These are phyloP conservation scores for Afroboletus lepidellus DNA, from an alignment of 1,284 basidiomycete species.

Conservation along the genomic window DNA sequence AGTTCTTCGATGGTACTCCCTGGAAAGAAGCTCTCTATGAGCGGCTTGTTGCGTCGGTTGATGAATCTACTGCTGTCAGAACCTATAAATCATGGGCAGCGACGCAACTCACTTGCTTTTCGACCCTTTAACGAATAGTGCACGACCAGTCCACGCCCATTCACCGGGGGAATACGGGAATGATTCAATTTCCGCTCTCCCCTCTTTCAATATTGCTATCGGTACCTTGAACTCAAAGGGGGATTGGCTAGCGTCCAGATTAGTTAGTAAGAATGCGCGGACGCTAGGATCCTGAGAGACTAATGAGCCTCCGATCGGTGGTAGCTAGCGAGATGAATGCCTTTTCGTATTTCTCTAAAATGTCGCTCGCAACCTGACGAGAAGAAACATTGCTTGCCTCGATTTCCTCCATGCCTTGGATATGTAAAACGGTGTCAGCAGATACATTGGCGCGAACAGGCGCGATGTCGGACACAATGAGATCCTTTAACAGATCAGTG, in stretches of 20 bases:
- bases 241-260: constrained; percentile 48
- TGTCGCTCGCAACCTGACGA: constrained; percentile 63
- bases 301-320: constrained; percentile 1
- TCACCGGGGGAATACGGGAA: constrained; percentile 72
- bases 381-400: constrained; percentile 52
- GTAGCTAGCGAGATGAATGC: constrained; percentile 35
- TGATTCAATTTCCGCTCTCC: constrained; percentile 66
- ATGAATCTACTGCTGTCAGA: constrained; percentile 52
- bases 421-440: constrained; percentile 63
- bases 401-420: constrained; percentile 70
- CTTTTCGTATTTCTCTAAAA: constrained; percentile 62
- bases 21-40: constrained; percentile 69
- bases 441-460: constrained; percentile 65
- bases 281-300: constrained; percentile 58
- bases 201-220: constrained; percentile 58
- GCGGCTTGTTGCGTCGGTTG: constrained; percentile 60
- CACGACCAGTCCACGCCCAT: constrained; percentile 56
- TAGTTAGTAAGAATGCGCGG: constrained; percentile 82
- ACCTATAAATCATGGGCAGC: neutral
- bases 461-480: constrained; percentile 83
- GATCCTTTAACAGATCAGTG: constrained; percentile 48
- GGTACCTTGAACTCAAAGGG: constrained; percentile 71
- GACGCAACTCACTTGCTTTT: constrained; percentile 61
- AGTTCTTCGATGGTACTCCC: constrained; percentile 51
- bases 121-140: constrained; percentile 77